Evolutionary conservation across 2,329 filamentous ascomycete genomes (phyloP).

Genomic region (Cytospora paraplurivora): DNA sequence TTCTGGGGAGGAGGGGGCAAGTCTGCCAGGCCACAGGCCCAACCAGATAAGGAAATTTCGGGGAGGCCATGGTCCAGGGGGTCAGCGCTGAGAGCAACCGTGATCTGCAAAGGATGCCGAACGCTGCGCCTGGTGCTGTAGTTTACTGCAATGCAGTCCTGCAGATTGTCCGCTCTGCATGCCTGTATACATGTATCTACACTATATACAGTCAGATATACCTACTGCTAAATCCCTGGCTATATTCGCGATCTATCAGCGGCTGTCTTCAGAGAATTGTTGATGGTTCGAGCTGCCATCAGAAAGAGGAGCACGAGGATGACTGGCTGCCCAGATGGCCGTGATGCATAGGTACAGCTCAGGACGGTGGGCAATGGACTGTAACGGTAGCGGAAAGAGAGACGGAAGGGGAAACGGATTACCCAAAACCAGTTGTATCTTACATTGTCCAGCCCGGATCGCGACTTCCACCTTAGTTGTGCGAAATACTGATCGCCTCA

Average conservation of each 20-base stretch:
- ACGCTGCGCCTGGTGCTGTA: constrained; percentile 12
- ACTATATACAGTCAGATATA: background rate
- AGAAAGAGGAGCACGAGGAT: too few species aligned
- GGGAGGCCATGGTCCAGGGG: constrained; percentile 6
- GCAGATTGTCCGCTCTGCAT: constrained; percentile 21
- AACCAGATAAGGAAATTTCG: constrained; percentile 8
- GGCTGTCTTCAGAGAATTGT: background rate
- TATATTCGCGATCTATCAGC: background rate
- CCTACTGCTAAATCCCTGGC: background rate
- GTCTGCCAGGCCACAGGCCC: background rate
- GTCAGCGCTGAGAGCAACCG: constrained; percentile 6
- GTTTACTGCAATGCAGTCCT: constrained; percentile 10
- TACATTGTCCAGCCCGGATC: background rate
- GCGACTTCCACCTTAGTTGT: too few species aligned
- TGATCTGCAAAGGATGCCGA: constrained; percentile 8
- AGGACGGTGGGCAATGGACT: background rate
- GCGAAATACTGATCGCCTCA: background rate
- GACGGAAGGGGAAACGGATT: background rate
- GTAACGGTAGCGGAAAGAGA: background rate
- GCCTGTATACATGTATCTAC: background rate
- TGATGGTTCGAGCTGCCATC: too few species aligned
- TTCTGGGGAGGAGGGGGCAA: background rate
- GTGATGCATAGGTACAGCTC: too few species aligned
- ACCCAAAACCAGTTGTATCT: background rate
- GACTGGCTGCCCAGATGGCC: too few species aligned